Percentiles rank a stretch among this genome's conserved stretches.
Evolutionary conservation across 1,284 basidiomycete species (phyloP).

Genomic region (Cryptococcus neoformans): DNA sequence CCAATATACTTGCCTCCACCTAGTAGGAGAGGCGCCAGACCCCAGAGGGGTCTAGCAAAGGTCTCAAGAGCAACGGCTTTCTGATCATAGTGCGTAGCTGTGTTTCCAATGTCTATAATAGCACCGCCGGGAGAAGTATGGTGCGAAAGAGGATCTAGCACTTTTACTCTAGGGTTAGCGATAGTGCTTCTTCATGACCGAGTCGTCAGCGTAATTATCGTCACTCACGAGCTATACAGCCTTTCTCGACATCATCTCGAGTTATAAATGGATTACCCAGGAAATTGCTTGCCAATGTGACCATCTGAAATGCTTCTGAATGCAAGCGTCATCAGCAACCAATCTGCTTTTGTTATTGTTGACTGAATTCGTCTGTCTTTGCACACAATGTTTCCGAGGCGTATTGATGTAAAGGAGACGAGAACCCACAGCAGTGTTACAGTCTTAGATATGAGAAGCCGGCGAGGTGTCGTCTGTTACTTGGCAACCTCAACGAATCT

Average conservation of each 20-base stretch:
- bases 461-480: too few species aligned
- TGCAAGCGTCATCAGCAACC: too few species aligned
- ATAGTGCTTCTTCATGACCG: neutral
- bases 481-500: too few species aligned
- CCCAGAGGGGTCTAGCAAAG: constrained; percentile 73
- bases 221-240: constrained; percentile 52
- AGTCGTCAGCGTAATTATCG: too few species aligned
- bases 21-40: constrained; percentile 62
- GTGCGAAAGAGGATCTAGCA: constrained; percentile 64
- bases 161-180: constrained; percentile 11
- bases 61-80: constrained; percentile 69
- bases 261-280: constrained; percentile 59
- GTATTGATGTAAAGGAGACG: too few species aligned
- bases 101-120: constrained; percentile 65
- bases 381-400: too few species aligned
- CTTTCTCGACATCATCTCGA: constrained; percentile 58
- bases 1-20: constrained; percentile 59
- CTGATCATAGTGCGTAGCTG: constrained; percentile 72
- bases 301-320: too few species aligned
- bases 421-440: too few species aligned
- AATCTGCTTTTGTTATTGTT: too few species aligned
- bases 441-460: too few species aligned
- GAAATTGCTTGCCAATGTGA: constrained; percentile 16
- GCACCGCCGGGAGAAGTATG: constrained; percentile 69
- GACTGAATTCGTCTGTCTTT: too few species aligned